A percentile compares a stretch with the other conserved stretches of the same genome.
Evolutionary conservation across 805 yeast species (phyloP).

Genomic region (Vanderwaltozyma verrucispora): DNA sequence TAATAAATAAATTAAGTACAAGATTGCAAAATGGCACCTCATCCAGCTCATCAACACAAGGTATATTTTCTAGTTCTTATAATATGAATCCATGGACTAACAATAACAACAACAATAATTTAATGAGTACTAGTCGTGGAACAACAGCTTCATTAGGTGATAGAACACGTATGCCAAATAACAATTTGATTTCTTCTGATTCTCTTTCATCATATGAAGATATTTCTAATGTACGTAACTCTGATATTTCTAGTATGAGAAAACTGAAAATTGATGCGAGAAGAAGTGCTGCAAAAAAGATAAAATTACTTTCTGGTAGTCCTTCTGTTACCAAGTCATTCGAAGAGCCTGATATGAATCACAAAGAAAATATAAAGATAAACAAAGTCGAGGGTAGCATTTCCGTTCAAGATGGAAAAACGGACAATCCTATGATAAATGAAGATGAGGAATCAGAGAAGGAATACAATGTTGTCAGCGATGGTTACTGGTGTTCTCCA

Average conservation of each 20-base stretch:
- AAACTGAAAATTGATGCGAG: slow-evolving; percentile 33
- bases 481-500: slow-evolving; percentile 68
- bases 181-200: slow-evolving; percentile 5
- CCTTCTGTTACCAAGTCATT: slow-evolving; percentile 12
- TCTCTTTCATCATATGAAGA: slow-evolving; percentile 4
- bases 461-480: not conserved
- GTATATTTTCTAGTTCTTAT: slow-evolving; percentile 29
- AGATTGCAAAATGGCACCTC: slow-evolving; percentile 19
- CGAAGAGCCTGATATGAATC: not conserved
- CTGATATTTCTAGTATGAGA: slow-evolving; percentile 24
- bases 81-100: slow-evolving; percentile 6
- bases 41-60: slow-evolving; percentile 23
- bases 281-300: slow-evolving; percentile 35
- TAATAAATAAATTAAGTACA: slow-evolving; percentile 30
- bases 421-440: too few species aligned
- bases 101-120: not conserved
- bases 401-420: too few species aligned
- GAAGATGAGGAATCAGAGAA: too few species aligned
- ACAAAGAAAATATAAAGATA: not conserved
- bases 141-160: too few species aligned
- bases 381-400: not conserved
- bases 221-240: slow-evolving; percentile 5
- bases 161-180: too few species aligned
- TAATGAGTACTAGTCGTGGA: too few species aligned
- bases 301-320: slow-evolving; percentile 28